phyloP scores from a whole-genome alignment of 306 rosid genomes.

The Malus fusca region DNA sequence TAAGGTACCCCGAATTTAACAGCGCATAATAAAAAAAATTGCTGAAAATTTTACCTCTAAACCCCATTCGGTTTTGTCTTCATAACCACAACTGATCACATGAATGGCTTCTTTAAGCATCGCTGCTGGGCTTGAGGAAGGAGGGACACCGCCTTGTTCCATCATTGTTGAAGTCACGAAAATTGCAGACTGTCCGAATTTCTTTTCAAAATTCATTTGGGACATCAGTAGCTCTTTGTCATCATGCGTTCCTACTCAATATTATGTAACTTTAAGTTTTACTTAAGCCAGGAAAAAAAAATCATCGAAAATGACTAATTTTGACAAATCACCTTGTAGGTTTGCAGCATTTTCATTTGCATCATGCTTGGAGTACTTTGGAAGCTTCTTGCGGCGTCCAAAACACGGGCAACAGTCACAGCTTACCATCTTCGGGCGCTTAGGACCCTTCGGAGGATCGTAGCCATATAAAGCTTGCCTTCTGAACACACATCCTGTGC shows the following conservation, averaged over 20 bases:
- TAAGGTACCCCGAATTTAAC: neutral
- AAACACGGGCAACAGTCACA: slow-evolving; percentile 95
- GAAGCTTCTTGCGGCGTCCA: slow-evolving; percentile 77
- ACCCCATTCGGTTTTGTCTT: slow-evolving; percentile 99
- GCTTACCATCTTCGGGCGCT: slow-evolving; percentile 93
- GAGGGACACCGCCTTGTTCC: slow-evolving; percentile 77
- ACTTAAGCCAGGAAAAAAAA: neutral
- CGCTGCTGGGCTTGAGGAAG: slow-evolving; percentile 70
- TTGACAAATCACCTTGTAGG: slow-evolving; percentile 17
- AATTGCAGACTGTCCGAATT: slow-evolving; percentile 83
- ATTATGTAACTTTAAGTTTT: neutral
- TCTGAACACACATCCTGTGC: slow-evolving; percentile 94
- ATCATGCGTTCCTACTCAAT: slow-evolving; percentile 47
- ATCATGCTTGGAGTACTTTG: slow-evolving; percentile 47
- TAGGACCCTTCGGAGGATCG: slow-evolving; percentile 80
- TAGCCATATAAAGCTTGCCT: slow-evolving; percentile 93
- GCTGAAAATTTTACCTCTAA: slow-evolving; percentile 49
- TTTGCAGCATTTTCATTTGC: slow-evolving; percentile 56
- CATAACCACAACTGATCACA: slow-evolving; percentile 85
- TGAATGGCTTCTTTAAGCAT: slow-evolving; percentile 94
- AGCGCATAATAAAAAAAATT: neutral
- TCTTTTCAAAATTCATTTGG: slow-evolving; percentile 89
- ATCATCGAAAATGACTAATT: neutral
- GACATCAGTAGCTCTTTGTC: slow-evolving; percentile 85
- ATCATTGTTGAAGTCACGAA: slow-evolving; percentile 90